A percentile compares a stretch with the other conserved stretches of the same genome.
phyloP scores from a whole-genome alignment of 2,329 filamentous ascomycete genomes.

The Aspergillus chevalieri region DNA sequence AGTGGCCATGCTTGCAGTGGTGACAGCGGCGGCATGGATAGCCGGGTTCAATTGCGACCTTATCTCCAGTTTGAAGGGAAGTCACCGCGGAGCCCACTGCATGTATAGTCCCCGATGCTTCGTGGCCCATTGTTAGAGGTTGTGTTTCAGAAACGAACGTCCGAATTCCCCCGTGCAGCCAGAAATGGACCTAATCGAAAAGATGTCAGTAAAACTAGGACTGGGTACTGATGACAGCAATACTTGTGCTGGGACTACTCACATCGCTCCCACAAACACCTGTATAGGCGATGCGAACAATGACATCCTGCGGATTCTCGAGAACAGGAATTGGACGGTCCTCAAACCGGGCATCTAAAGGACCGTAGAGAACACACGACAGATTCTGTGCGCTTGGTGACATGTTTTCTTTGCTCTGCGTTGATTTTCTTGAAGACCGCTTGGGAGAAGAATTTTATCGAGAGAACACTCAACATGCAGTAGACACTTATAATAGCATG shows the following conservation, averaged over 20 bases:
- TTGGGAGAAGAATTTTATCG: too few species aligned
- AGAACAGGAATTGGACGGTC: constrained; percentile 33
- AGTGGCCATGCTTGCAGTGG: constrained; percentile 33
- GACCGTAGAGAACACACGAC: constrained; percentile 37
- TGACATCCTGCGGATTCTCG: constrained; percentile 33
- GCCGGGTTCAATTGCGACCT: constrained; percentile 34
- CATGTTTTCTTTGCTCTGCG: not conserved
- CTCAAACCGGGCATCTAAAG: constrained; percentile 33
- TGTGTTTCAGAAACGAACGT: constrained; percentile 19
- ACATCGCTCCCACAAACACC: constrained; percentile 42
- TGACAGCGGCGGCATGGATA: constrained; percentile 31
- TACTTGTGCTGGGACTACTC: constrained; percentile 2
- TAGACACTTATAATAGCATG: too few species aligned
- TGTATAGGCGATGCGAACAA: too few species aligned
- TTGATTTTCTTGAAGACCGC: too few species aligned
- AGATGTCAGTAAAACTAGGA: too few species aligned
- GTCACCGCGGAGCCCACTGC: constrained; percentile 23
- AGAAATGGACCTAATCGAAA: constrained; percentile 31
- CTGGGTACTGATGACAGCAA: not conserved
- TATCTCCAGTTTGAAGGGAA: constrained; percentile 24
- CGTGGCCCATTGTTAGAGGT: constrained; percentile 31
- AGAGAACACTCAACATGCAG: too few species aligned
- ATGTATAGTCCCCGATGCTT: constrained; percentile 27
- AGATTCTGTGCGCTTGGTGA: constrained; percentile 27
- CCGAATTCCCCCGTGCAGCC: constrained; percentile 33